Evolutionary conservation across 371 early-diverging fungal genomes (phyloP), one percentile per base, ranked within the genome.

Genomic region (Mortierella polycephala): DNA sequence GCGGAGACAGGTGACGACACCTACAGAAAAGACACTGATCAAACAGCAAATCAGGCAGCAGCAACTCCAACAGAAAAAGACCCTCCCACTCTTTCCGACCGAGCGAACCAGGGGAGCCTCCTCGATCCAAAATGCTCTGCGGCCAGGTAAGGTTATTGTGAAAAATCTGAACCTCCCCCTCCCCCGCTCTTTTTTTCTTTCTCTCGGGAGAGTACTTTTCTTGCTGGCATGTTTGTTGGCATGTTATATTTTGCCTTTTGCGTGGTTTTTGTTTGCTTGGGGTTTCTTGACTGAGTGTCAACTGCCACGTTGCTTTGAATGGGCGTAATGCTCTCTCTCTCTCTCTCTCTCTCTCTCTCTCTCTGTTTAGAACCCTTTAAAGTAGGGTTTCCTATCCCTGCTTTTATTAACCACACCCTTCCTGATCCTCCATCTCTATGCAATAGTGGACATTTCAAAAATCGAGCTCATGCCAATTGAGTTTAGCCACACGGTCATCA

Each of bases 401-500:
- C n/a, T n/a, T n/a, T n/a, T n/a, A n/a, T 46, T 53, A 41, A 7
- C 8, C 41, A 5, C 14, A n/a, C n/a, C n/a, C n/a, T n/a, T n/a
- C n/a, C n/a, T n/a, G n/a, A n/a, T n/a, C n/a, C n/a, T n/a, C n/a
- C n/a, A n/a, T n/a, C n/a, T n/a, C n/a, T n/a, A n/a, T n/a, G n/a
- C n/a, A 53, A n/a, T 47, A 76, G 76, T 76, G 21, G 71, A 76
- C 20, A 58, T 76, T 23, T 16, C 60, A 16, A 23, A 76, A 49
- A 71, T 76, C 53, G 73, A 79, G 14, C 54, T 79, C 23, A 39
- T 79, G 57, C 79, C 79, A 37, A 79, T 79, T 60, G 73, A 79
- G 52, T 64, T 69, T 39, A 68, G 69, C 55, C 73, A 69, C 64
- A 52, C 44, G 21, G 60, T 79, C 52, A 66, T 72, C 69, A 65